Evolutionary conservation across 257 asterid genomes (phyloP).

Genomic region (Nicotiana knightiana): DNA sequence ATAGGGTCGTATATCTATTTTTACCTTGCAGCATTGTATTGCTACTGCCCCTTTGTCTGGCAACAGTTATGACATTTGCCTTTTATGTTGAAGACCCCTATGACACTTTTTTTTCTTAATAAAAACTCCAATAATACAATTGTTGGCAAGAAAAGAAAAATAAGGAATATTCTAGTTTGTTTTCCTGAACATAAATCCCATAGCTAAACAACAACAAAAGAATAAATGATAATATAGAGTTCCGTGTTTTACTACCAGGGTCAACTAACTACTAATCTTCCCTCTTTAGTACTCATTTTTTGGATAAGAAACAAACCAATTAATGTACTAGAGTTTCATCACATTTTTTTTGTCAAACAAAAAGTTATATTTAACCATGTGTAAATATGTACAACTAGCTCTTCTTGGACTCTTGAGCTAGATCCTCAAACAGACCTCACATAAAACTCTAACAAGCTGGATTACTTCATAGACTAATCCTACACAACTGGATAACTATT

Average conservation of each 20-base stretch:
- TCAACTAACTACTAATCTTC: background rate
- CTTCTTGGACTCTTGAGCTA: too few relatives aligned
- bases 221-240: background rate
- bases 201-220: background rate
- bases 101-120: background rate
- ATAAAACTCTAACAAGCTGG: too few relatives aligned
- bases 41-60: too few relatives aligned
- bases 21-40: too few relatives aligned
- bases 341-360: background rate
- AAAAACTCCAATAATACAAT: background rate
- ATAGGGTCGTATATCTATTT: too few relatives aligned
- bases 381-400: too few relatives aligned
- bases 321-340: background rate
- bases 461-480: too few relatives aligned
- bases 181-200: background rate
- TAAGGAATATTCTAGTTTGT: background rate
- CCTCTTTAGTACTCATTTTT: background rate
- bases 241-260: background rate
- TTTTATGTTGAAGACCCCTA: background rate
- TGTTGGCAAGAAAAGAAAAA: background rate
- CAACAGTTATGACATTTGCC: too few relatives aligned
- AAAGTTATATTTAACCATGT: too few relatives aligned
- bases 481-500: too few relatives aligned
- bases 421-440: too few relatives aligned
- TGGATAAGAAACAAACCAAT: background rate